Conservation (phyloP, 257 asterid species). For the Lycium ferocissimum region DNA sequence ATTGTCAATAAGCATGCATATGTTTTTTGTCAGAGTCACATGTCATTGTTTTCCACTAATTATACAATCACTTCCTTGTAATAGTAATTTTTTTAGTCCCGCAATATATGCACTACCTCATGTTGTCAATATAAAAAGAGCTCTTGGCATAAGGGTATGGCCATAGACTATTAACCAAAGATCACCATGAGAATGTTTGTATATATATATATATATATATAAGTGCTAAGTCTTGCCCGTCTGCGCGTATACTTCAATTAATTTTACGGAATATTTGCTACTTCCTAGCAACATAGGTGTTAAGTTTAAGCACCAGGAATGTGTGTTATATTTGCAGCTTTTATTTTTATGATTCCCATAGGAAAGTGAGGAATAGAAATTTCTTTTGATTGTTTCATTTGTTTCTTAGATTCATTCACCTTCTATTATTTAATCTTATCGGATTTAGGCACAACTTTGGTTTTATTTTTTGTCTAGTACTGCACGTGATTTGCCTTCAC, state of each 20-base stretch:
- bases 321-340: background rate
- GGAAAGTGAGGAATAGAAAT: background rate
- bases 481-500: constrained; percentile 11
- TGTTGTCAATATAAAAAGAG: background rate
- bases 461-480: background rate
- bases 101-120: background rate
- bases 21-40: constrained; percentile 24
- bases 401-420: background rate
- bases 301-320: background rate
- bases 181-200: background rate
- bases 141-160: background rate
- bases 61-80: background rate
- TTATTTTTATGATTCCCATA: background rate
- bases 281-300: no score
- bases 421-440: background rate
- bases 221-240: no score
- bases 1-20: background rate
- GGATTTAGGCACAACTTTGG: background rate
- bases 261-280: no score
- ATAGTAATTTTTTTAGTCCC: background rate
- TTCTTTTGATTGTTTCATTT: background rate
- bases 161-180: background rate
- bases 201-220: no score
- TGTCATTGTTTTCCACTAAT: constrained; percentile 1
- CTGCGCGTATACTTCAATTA: no score